A percentile compares a stretch with the other conserved stretches of the same genome.
Evolutionary conservation across 495 filamentous ascomycete genomes (phyloP).

Genomic region (Aspergillus coremiiformis): DNA sequence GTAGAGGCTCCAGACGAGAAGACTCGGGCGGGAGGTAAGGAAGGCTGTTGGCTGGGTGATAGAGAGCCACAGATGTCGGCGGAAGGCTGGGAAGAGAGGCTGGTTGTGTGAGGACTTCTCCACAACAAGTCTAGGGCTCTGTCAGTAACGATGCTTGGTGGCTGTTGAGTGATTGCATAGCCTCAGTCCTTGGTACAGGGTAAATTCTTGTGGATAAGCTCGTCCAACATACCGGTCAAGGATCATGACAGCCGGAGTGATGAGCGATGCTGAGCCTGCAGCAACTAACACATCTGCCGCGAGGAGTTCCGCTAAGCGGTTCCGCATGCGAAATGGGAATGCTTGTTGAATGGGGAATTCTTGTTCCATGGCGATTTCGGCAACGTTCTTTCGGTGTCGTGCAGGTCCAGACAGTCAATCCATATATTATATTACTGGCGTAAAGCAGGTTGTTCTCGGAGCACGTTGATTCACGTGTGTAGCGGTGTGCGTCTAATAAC

Average conservation of each 20-base stretch:
- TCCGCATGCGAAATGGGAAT: conserved; percentile 24
- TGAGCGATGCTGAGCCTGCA: conserved; percentile 32
- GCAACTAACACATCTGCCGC: conserved; percentile 30
- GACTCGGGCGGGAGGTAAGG: conserved; percentile 67
- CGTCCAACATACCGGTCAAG: conserved; percentile 26
- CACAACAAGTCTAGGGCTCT: conserved; percentile 47
- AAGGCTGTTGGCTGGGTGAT: conserved; percentile 59
- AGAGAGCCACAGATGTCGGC: conserved; percentile 51
- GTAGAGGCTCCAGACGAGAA: conserved; percentile 76
- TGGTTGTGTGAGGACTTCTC: conserved; percentile 78
- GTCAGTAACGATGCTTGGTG: conserved; percentile 5
- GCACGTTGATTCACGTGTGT: background rate
- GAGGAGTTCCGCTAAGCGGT: conserved; percentile 27
- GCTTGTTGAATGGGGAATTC: conserved; percentile 13
- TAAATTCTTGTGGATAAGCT: no score
- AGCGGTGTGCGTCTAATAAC: background rate
- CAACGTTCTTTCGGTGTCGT: background rate
- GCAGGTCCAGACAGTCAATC: background rate
- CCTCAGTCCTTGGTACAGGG: background rate
- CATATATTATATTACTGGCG: background rate
- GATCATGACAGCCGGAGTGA: conserved; percentile 37
- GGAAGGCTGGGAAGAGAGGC: conserved; percentile 57
- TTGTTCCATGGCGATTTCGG: conserved; percentile 8
- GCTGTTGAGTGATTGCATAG: background rate
- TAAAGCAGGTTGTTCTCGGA: background rate